These are phyloP conservation scores for Epichloe elymi DNA, from an alignment of 2,329 filamentous ascomycete species.

Conservation along the genomic window DNA sequence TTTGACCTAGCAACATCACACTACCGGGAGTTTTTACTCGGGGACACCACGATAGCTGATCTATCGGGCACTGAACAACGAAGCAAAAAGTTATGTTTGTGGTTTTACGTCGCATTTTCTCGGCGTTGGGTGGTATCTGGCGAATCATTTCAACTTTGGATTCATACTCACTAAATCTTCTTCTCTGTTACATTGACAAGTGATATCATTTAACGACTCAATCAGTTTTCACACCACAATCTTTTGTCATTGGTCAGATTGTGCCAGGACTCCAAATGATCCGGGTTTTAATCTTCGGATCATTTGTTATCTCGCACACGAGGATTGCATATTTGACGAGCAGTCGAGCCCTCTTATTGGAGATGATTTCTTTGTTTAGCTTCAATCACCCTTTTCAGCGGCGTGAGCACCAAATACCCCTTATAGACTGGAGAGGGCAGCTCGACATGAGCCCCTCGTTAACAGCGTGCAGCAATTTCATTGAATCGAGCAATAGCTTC, in stretches of 20 bases:
- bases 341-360: conserved; percentile 8
- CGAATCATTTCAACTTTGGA: conserved; percentile 5
- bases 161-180: conserved; percentile 11
- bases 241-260: not conserved
- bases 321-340: conserved; percentile 2
- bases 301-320: not conserved
- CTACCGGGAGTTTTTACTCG: not conserved
- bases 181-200: not conserved
- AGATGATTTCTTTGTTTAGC: conserved; percentile 1
- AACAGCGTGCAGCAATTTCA: conserved; percentile 16
- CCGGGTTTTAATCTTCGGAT: not conserved
- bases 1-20: conserved; percentile 24
- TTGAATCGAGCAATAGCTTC: conserved; percentile 14
- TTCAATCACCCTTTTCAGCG: conserved; percentile 10
- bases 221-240: not conserved
- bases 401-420: conserved; percentile 23
- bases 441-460: conserved; percentile 10
- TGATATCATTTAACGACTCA: not conserved
- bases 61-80: not conserved
- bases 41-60: conserved; percentile 12
- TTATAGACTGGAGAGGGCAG: conserved; percentile 22
- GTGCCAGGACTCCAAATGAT: not conserved
- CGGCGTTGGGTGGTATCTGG: conserved; percentile 2
- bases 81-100: conserved; percentile 8
- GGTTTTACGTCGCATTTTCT: conserved; percentile 7